Evolutionary conservation across 345 rosid species (phyloP), one percentile per base, ranked within the genome.

Genomic region (Populus davidiana): DNA sequence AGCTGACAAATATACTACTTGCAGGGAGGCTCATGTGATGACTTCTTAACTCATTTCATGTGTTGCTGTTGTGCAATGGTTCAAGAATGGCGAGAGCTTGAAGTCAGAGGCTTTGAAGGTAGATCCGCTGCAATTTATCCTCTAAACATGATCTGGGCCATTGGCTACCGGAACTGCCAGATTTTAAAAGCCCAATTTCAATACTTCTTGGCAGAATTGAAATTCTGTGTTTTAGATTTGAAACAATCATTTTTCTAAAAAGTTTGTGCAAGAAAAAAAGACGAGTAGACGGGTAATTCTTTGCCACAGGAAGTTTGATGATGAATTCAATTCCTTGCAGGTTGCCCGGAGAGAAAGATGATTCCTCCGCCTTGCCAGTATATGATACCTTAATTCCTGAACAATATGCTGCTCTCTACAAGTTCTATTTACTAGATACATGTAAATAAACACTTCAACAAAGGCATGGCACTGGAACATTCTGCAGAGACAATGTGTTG

Each of bases 331-430:
- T 38, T 69, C 44, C 67, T 56, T 75, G 75, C 86, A 86, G 82
- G 79, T 49, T 79, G 86, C 33, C 79, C 41, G 63, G 83, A 75
- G 29, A 77, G 82, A 65, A 77, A 80, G 38, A 81, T 84, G 86
- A 81, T 76, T 74, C 87, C 89, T 54, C 89, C 83, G 17, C 85
- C 85, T 7, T 81, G 65, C 70, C 87, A 87, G 27, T 77, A 79
- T 70, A 85, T 87, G 87, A 83, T 76, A 71, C 86, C 85, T 18
- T 81, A 69, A 81, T 52, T 21, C 31, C 9, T 23, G 36, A 38
- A 36, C 71, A 36, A 9, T 8, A 33, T 36, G 43, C 69, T 8
- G 21, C 29, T 52, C 23, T 52, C 59, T 52, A 52, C 23, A 20
- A 20, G 6, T 52, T 59, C 6, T 3, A n/a, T 12, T 59, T 1